Base-by-base conservation (phyloP, 139 green algal species). In the Chlamydomonas incerta region DNA sequence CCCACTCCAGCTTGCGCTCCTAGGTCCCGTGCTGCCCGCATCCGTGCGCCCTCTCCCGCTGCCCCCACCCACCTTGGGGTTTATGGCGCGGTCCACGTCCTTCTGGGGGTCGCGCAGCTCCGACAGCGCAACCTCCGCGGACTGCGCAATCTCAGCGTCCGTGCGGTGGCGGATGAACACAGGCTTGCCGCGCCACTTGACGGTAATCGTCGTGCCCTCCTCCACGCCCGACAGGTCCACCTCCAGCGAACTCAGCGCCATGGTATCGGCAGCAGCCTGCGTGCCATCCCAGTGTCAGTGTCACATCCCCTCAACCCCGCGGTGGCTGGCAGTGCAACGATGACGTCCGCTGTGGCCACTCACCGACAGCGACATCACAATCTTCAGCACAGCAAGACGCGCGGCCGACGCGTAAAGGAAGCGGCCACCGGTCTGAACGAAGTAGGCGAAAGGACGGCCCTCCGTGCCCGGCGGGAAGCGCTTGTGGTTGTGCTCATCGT, bases 131-230 rank as follows among this genome's bases (percentile, higher is more conserved):
- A 98, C 95, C 26, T 83, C 74, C 24, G 94, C 93, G 8, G 96
- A 95, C 41, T 93, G 82, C 8, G 83, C 88, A 62, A 99, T 98
- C 86, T 99, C 96, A 24, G 92, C 93, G 28, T 94, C 89, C 31
- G 95, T 98, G 14, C 98, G 91, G 90, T 97, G 89, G 50, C 95
- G 91, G 80, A 99, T 98, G 92, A 99, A 99, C 50, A 99, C 98
- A 4, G 98, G 98, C 95, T 99, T 99, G 82, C 98, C 98, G 37
- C 98, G 92, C 98, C 98, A 99, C 93, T 99, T 99, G 71, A 98
- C 95, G 5, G 97, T 99, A 28, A 99, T 94, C 10, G 96, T 99
- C 69, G 96, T 81, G 18, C 98, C 98, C 71, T 93, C 88, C 81
- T 97, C 90, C 46, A 99, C 95, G 58, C 92, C 93, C 3, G 72